Evolutionary conservation across 805 yeast species (phyloP).

Genomic region (Pichia nakasei): DNA sequence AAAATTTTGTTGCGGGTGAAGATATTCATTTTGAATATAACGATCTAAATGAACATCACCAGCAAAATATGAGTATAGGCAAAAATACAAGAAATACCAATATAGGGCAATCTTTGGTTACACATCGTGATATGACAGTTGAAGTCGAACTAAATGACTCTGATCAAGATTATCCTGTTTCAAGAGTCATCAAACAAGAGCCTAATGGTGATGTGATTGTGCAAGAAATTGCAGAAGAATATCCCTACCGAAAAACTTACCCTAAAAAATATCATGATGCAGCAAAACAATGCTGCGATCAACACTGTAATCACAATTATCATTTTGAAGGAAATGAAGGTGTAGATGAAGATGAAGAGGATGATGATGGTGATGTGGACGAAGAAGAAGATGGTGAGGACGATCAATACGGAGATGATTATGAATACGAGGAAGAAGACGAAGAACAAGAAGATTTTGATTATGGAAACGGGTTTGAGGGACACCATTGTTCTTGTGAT

Average conservation of each 20-base stretch:
- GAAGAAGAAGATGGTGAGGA: conserved; percentile 7
- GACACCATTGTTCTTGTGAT: conserved; percentile 7
- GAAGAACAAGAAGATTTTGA: conserved; percentile 6
- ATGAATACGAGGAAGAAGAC: not conserved
- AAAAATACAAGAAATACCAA: not conserved
- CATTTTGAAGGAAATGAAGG: conserved; percentile 3
- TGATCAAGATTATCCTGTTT: conserved; percentile 58
- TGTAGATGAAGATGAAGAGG: conserved; percentile 7
- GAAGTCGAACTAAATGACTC: conserved; percentile 46
- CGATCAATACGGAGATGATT: not conserved
- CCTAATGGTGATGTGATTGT: conserved; percentile 70
- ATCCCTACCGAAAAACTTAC: not conserved
- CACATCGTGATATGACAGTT: conserved; percentile 11
- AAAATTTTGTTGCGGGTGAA: conserved; percentile 17
- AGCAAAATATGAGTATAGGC: too few species aligned
- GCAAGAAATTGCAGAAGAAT: conserved; percentile 34
- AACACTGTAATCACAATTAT: not conserved
- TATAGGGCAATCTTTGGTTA: conserved; percentile 1
- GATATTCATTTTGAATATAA: conserved; percentile 19
- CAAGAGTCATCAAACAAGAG: conserved; percentile 61
- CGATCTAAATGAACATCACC: not conserved
- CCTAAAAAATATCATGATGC: not conserved
- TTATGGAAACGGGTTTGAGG: not conserved
- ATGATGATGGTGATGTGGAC: conserved; percentile 5
- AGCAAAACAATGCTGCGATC: too few species aligned